Evolutionary conservation across 2,329 filamentous ascomycete genomes (phyloP), one percentile per base, ranked within the genome.

Genomic region (Ophiostoma sp.): DNA sequence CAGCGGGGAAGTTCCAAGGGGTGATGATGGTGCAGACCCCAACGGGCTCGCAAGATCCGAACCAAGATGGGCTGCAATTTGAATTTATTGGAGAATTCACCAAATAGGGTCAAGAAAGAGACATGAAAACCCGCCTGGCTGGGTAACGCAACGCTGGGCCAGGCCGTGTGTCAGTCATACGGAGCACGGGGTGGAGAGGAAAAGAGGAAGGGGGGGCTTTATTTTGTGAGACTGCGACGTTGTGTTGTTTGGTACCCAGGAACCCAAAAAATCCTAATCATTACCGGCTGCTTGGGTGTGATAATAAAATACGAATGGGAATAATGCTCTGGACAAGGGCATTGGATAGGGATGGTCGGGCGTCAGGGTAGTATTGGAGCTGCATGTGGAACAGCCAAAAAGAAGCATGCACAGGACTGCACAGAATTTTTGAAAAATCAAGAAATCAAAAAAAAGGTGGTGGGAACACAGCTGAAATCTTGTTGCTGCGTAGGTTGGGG

Each of bases 1-100:
- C 91, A 2, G 91, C 89, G 15, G 92, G 92, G 79, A 97, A 97
- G 83, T 97, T 97, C 94, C 93, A 96, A 72, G 94, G 94, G 11
- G 93, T 94, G 75, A 97, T 93, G 69, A 96, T 84, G 2, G 91
- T 93, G 78, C 91, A 93, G 15, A 97, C 93, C 71, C 93, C 94
- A 19, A 97, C 89, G 0, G 94, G 93, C 82, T 97, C 92, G 55
- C 55, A 22, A 59, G 55, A 59, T 59, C 55, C 19, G 15, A 59
- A 59, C 55, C 28, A 59, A 59, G 55, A 59, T 19, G 28, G 55
- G 55, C 55, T 1, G 28, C 28, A 59, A 33, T 33, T 59, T 59
- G 28, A 8, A 59, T 59, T 19, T 33, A 59, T 59, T 19, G 55
- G 17, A 33, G 52, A 57, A 57, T 11, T 11, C 7, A 52, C 50